Base-by-base conservation (phyloP, 2,329 filamentous ascomycete species). In the Sclerotiophoma versabilis region DNA sequence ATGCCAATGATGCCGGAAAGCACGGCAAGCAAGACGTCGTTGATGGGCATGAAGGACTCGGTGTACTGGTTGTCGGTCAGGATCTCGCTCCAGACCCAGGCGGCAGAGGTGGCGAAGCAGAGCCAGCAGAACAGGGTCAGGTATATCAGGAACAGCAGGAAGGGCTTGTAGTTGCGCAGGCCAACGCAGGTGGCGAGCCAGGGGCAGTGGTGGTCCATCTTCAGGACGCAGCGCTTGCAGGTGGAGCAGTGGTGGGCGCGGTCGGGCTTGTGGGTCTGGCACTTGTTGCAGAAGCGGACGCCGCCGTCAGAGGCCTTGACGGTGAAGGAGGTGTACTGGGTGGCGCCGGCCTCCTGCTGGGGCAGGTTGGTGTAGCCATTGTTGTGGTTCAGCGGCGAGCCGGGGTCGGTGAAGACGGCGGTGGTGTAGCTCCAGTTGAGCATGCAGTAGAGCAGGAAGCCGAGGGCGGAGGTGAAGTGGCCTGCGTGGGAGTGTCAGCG, bases 121-220 rank as follows among this genome's bases (percentile, higher is more conserved):
- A 90, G 85, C 79, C 92, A 87, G 78, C 90, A 93, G 77, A 96
- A 96, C 2, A 96, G 58, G 4, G 89, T 91, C 0, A 91, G 92
- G 75, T 99, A 98, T 50, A 93, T 84, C 22, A 99, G 81, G 74
- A 98, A 99, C 3, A 98, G 83, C 47, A 99, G 75, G 72, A 99
- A 99, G 0, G 93, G 84, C 78, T 99, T 99, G 82, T 97, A 96
- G 77, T 99, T 99, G 70, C 86, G 87, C 60, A 99, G 80, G 17
- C 95, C 95, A 55, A 99, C 90, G 75, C 95, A 99, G 4, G 92
- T 96, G 23, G 95, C 93, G 43, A 99, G 83, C 95, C 95, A 99
- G 14, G 95, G 95, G 74, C 95, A 99, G 79, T 99, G 95, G 75
- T 99, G 95, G 73, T 99, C 95, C 95, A 99, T 99, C 81, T 99